Conservation (phyloP, 75 land plant genomes). For the Cupressus sempervirens region DNA sequence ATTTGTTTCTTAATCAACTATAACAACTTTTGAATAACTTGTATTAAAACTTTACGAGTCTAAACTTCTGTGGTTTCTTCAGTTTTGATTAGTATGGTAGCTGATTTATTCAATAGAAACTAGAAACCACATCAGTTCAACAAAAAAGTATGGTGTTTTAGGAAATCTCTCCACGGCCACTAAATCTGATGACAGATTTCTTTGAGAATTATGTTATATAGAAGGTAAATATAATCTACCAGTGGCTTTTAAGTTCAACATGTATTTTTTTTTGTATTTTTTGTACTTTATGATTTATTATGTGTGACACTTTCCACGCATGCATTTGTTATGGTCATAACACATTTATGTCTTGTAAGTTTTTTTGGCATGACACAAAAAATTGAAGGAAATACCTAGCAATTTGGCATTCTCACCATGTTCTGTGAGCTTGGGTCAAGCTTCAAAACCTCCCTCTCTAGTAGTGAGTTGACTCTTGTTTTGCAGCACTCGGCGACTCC, state of each 20-base stretch:
- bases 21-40: not conserved
- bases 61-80: conserved; percentile 14
- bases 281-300: too few species aligned
- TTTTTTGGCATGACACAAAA: too few species aligned
- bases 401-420: too few species aligned
- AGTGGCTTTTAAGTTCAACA: not conserved
- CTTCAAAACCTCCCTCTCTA: too few species aligned
- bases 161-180: conserved; percentile 85
- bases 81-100: conserved; percentile 99
- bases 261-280: not conserved
- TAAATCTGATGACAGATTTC: conserved; percentile 92
- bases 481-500: too few species aligned
- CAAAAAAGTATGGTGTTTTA: conserved; percentile 82
- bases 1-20: conserved; percentile 23
- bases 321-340: too few species aligned
- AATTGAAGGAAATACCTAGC: too few species aligned
- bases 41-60: not conserved
- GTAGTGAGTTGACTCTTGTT: too few species aligned
- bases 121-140: conserved; percentile 79
- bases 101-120: conserved; percentile 93
- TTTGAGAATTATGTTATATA: conserved; percentile 99
- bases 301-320: too few species aligned
- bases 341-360: too few species aligned
- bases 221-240: conserved; percentile 49
- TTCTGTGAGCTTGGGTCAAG: too few species aligned